Base-by-base conservation (phyloP, 2,329 filamentous ascomycete genomes). In the Bisporella sp. region DNA sequence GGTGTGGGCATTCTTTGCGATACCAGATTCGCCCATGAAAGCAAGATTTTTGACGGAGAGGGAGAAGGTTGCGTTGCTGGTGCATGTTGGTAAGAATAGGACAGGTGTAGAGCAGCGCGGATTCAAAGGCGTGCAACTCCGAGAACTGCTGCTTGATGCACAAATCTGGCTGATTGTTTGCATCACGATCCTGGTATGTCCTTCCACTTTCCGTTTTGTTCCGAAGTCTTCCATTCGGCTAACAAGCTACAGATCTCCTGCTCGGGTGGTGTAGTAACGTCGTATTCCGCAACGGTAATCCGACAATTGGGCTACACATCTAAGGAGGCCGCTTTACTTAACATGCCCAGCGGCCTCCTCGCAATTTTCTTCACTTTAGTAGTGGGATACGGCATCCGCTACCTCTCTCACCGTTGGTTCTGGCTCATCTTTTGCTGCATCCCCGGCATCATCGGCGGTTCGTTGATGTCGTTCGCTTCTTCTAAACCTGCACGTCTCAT, bases 91-190 rank as follows among this genome's bases (percentile, higher is more conserved):
- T 2, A 69, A 74, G 50, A 82, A 83, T 63, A 74, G 81, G 65
- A 80, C 77, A 5, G 79, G 79, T 35, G 73, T 81, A 33, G 69
- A 73, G 47, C 78, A 72, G 57, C 74, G 71, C 55, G 72, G 73
- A 53, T 80, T 81, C 62, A 76, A 75, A 28, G 61, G 67, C 51
- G 70, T 68, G 54, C 76, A 81, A 60, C 69, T 81, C 5, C 46
- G 74, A 2, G 79, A 82, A 58, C 71, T 74, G 6, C 45, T 65
- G 6, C 29, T 48, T 13, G 63, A 65, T 56, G 62, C 63, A 3
- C 60, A 63, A 56, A 62, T 62, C 8, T 65, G 62, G 62, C 59
- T 61, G 21, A 4, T 62, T 64, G 31, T 77, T 77, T 42, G 51
- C 73, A 6, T 66, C 79, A 21, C 21, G 21, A 21, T 21, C 21